A percentile compares a stretch with the other conserved stretches of the same genome.
phyloP scores from a whole-genome alignment of 202 grass and related monocot genomes.

The Panicum virgatum region DNA sequence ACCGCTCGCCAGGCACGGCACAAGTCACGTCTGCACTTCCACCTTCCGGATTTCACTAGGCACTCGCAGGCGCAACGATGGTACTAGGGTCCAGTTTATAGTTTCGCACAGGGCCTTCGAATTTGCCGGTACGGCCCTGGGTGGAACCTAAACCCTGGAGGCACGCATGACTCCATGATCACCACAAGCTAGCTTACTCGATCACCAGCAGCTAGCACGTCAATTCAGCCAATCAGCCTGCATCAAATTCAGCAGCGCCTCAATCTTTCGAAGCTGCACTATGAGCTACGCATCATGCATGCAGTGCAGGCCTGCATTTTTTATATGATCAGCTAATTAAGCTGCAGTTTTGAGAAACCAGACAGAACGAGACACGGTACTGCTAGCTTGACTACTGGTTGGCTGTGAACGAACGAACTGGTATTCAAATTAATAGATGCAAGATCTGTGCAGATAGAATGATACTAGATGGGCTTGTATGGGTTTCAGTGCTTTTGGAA shows the following conservation, averaged over 20 bases:
- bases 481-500: slow-evolving; percentile 60
- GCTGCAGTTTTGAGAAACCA: slow-evolving; percentile 1
- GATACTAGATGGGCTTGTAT: background rate
- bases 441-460: background rate
- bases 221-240: background rate
- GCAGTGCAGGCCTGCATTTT: background rate
- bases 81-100: no score
- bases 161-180: slow-evolving; percentile 60
- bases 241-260: slow-evolving; percentile 40
- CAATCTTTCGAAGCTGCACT: background rate
- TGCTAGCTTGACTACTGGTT: slow-evolving; percentile 26
- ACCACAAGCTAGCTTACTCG: no score
- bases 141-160: slow-evolving; percentile 79
- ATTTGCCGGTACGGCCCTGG: no score
- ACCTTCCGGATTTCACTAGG: no score
- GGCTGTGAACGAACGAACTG: background rate
- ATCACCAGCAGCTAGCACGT: background rate
- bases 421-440: slow-evolving; percentile 21
- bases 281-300: background rate
- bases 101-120: no score
- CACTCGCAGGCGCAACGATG: no score
- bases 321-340: background rate
- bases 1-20: no score
- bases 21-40: no score
- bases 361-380: background rate